These are phyloP conservation scores for Podospora bellae-mahoneyi DNA, from an alignment of 495 filamentous ascomycete species.

Conservation along the genomic window DNA sequence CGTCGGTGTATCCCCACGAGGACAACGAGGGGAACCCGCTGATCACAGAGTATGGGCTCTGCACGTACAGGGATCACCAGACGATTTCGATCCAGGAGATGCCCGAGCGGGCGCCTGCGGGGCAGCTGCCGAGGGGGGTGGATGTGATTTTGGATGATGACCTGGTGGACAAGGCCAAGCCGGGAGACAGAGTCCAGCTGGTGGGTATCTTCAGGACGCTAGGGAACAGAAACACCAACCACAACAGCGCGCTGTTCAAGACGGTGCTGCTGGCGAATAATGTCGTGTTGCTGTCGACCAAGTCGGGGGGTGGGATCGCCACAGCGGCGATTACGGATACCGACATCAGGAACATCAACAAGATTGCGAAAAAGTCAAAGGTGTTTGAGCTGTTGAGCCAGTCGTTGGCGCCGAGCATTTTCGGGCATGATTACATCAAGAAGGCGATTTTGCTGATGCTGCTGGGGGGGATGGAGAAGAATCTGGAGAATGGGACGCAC, in stretches of 20 bases:
- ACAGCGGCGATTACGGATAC: slow-evolving; percentile 93
- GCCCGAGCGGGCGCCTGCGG: slow-evolving; percentile 94
- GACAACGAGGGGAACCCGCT: slow-evolving; percentile 80
- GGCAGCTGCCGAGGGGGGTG: slow-evolving; percentile 93
- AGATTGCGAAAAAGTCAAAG: slow-evolving; percentile 90
- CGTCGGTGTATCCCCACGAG: slow-evolving; percentile 90
- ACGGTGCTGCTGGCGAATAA: slow-evolving; percentile 94
- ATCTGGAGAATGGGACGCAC: slow-evolving; percentile 96
- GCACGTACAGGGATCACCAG: slow-evolving; percentile 94
- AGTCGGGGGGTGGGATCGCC: slow-evolving; percentile 90
- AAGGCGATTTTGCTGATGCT: slow-evolving; percentile 97
- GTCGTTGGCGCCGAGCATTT: slow-evolving; percentile 96
- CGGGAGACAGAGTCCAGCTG: slow-evolving; percentile 92
- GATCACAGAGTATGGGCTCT: slow-evolving; percentile 93
- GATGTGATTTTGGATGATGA: slow-evolving; percentile 98
- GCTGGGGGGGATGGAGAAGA: slow-evolving; percentile 98
- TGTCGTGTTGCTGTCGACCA: slow-evolving; percentile 89
- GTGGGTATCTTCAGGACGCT: slow-evolving; percentile 92
- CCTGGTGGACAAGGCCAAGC: slow-evolving; percentile 90
- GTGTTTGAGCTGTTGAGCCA: slow-evolving; percentile 93
- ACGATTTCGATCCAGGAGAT: slow-evolving; percentile 99
- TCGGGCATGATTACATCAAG: slow-evolving; percentile 96
- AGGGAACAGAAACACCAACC: slow-evolving; percentile 86
- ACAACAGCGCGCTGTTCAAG: slow-evolving; percentile 85
- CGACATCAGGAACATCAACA: slow-evolving; percentile 98